Evolutionary conservation across 495 filamentous ascomycete genomes (phyloP).

Genomic region (Neurospora sp.): DNA sequence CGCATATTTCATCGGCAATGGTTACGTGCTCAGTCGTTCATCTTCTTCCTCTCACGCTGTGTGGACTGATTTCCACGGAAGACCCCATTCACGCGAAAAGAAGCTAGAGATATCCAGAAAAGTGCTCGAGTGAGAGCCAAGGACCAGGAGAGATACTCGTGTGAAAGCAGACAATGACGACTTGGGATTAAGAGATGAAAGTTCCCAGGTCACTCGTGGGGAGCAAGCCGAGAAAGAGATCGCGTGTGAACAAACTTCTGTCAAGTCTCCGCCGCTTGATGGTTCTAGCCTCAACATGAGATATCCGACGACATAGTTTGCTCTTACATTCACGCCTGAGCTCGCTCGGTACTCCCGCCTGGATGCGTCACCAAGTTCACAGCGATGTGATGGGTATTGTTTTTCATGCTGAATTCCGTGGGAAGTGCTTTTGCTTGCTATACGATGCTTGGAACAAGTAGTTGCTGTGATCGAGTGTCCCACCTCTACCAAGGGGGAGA

Average conservation of each 20-base stretch:
- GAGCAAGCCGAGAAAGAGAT: background rate
- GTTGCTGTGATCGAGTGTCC: no score
- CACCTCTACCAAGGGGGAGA: no score
- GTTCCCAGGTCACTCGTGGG: background rate
- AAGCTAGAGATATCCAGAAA: background rate
- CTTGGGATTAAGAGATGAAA: background rate
- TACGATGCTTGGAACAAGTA: background rate
- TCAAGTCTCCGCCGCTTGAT: background rate
- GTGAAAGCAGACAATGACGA: no score
- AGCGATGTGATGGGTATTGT: background rate
- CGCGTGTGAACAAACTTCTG: background rate
- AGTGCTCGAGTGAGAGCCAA: background rate
- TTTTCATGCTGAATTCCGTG: background rate
- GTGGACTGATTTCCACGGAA: no score
- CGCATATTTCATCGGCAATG: background rate
- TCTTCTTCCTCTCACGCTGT: no score
- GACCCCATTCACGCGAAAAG: background rate
- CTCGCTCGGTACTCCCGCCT: background rate
- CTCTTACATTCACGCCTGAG: background rate
- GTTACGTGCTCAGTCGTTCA: background rate
- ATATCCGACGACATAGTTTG: background rate
- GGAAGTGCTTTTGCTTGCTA: background rate
- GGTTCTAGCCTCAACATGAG: background rate
- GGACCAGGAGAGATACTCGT: background rate
- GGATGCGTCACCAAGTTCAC: background rate